Base-by-base conservation (phyloP, 2,329 filamentous ascomycete genomes). In the Coniochaeta sp. region DNA sequence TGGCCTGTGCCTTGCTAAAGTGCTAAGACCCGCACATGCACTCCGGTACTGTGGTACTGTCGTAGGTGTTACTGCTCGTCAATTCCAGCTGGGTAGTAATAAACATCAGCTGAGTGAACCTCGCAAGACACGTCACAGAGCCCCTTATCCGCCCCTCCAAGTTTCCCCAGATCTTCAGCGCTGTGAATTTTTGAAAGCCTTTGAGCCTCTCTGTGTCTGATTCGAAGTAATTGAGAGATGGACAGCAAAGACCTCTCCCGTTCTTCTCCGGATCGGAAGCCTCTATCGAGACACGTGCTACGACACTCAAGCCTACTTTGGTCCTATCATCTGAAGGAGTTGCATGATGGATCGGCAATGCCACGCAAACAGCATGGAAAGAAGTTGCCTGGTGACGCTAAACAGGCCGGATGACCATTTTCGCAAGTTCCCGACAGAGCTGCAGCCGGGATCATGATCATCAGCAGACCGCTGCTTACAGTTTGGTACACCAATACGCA, bases 401-500 rank as follows among this genome's bases (percentile, higher is more conserved):
- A 28, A 12, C 2, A 22, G 54, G 10, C 54, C 54, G 30, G 54
- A 55, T 55, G 54, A 55, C 54, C 54, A 38, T 19, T 38, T 55
- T 36, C 32, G 54, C 32, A 34, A 55, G 54, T 38, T 55, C 54
- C 54, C 22, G 54, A 17, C 47, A 28, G 47, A 24, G 47, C 47
- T 52, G 54, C 54, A 55, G 34, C 54, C 54, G 14, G 54, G 54
- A 38, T 55, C 14, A 26, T 52, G 47, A 52, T 52, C 47, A 52
- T 52, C 47, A 52, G 47, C 47, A 52, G 47, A 52, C 47, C 47
- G 47, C 47, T 30, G 47, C 47, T 52, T 52, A 52, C 26, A 52
- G 10, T 24, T 4, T n/a, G 47, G 47, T 52, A 52, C 47, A 30
- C 47, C 47, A 52, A 52, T 52, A 16, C 47, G 24, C 47, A 12